These are phyloP conservation scores for Penicillium malachiteum DNA, from an alignment of 495 filamentous ascomycete species.

Conservation along the genomic window DNA sequence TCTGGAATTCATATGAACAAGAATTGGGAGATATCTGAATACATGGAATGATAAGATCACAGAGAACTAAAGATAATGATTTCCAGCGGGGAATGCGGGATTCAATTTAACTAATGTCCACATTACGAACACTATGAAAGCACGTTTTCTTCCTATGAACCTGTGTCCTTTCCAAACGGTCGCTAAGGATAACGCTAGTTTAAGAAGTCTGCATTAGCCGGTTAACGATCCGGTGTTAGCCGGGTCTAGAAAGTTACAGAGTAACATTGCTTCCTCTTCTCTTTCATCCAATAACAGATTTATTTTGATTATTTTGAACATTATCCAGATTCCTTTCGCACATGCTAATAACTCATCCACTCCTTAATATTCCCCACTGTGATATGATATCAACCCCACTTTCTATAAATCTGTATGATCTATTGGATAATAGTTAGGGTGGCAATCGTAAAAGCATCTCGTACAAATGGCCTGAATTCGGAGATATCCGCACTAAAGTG, in stretches of 20 bases:
- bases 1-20: too few relatives aligned
- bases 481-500: slow-evolving; percentile 3
- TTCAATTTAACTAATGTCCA: not conserved
- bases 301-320: too few relatives aligned
- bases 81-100: not conserved
- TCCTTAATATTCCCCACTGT: slow-evolving; percentile 8
- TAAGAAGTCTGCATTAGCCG: slow-evolving; percentile 16
- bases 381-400: slow-evolving; percentile 26
- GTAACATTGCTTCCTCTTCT: slow-evolving; percentile 23
- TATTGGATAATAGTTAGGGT: not conserved
- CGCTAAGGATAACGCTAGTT: slow-evolving; percentile 20
- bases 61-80: too few relatives aligned
- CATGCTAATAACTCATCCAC: slow-evolving; percentile 12
- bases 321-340: too few relatives aligned
- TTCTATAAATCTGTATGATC: slow-evolving; percentile 11
- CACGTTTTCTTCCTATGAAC: too few relatives aligned
- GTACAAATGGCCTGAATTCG: not conserved
- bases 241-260: slow-evolving; percentile 31
- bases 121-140: not conserved
- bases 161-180: not conserved
- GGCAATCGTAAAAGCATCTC: too few relatives aligned
- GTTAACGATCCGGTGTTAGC: slow-evolving; percentile 29
- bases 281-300: too few relatives aligned
- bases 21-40: too few relatives aligned
- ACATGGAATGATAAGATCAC: too few relatives aligned